Conservation (phyloP, 495 filamentous ascomycete genomes). For the Penicillium coprophilum region DNA sequence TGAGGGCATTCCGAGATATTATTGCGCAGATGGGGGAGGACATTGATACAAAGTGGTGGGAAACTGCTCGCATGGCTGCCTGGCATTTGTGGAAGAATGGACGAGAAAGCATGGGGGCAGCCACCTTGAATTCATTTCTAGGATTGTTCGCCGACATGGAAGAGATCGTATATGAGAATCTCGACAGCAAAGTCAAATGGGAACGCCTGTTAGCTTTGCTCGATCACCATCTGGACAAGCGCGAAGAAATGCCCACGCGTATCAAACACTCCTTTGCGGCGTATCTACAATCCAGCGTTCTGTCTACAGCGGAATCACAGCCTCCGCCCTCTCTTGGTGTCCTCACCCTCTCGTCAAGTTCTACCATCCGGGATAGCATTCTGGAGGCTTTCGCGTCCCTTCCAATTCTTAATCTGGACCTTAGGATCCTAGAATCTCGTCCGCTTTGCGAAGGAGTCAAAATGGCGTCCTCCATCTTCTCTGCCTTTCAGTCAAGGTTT, state of each 20-base stretch:
- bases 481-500: constrained; percentile 27
- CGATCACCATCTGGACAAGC: constrained; percentile 31
- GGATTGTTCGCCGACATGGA: constrained; percentile 43
- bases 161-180: constrained; percentile 13
- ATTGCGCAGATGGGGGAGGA: constrained; percentile 24
- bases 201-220: constrained; percentile 29
- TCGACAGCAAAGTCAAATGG: constrained; percentile 27
- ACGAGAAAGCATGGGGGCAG: constrained; percentile 61
- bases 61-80: constrained; percentile 51
- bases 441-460: constrained; percentile 64
- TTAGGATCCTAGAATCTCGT: constrained; percentile 64
- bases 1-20: constrained; percentile 48
- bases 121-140: constrained; percentile 54
- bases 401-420: constrained; percentile 41
- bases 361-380: constrained; percentile 54
- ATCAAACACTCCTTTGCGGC: constrained; percentile 37
- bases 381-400: constrained; percentile 29
- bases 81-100: constrained; percentile 67
- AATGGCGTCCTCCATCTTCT: constrained; percentile 49
- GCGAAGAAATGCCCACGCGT: constrained; percentile 22
- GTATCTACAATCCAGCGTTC: constrained; percentile 35
- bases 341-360: constrained; percentile 60
- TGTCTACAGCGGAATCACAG: constrained; percentile 17
- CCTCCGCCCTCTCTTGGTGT: constrained; percentile 39
- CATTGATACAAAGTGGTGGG: constrained; percentile 49